Conservation (phyloP, 2,329 filamentous ascomycete genomes). For the Neonectria faginata region DNA sequence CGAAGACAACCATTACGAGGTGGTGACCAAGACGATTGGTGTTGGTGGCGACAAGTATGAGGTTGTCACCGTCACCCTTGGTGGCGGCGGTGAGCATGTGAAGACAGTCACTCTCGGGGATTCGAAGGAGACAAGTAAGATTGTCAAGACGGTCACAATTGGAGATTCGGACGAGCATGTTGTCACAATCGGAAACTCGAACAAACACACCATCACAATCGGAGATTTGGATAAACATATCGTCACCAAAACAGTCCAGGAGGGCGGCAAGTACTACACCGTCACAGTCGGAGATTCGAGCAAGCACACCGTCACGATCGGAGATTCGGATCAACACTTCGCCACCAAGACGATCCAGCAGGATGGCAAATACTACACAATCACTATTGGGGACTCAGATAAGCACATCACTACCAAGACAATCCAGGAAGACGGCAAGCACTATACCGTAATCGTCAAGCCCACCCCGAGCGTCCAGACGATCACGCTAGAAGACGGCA, state of each 20-base stretch:
- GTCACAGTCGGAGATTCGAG: slow-evolving; percentile 23
- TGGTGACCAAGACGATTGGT: slow-evolving; percentile 26
- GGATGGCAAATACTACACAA: slow-evolving; percentile 37
- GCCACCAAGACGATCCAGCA: slow-evolving; percentile 43
- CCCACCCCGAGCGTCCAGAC: slow-evolving; percentile 34
- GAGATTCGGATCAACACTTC: slow-evolving; percentile 28
- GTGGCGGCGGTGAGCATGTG: not conserved
- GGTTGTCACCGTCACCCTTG: slow-evolving; percentile 11
- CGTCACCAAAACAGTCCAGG: slow-evolving; percentile 42
- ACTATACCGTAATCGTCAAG: slow-evolving; percentile 39
- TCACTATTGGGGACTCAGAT: slow-evolving; percentile 31
- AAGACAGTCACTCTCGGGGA: not conserved
- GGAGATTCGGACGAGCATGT: not conserved
- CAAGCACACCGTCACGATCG: slow-evolving; percentile 32
- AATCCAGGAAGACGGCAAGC: slow-evolving; percentile 39
- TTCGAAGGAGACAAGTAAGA: not conserved
- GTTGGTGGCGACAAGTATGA: slow-evolving; percentile 3
- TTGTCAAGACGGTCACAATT: not conserved
- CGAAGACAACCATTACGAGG: not conserved
- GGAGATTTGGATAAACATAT: slow-evolving; percentile 19
- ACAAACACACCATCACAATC: slow-evolving; percentile 21
- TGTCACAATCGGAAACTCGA: slow-evolving; percentile 1
- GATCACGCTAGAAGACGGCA: slow-evolving; percentile 37
- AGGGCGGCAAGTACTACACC: slow-evolving; percentile 37
- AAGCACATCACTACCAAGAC: slow-evolving; percentile 39